Evolutionary conservation across 805 yeast genomes (phyloP), one percentile per base, ranked within the genome.

Genomic region (Limtongia smithiae): DNA sequence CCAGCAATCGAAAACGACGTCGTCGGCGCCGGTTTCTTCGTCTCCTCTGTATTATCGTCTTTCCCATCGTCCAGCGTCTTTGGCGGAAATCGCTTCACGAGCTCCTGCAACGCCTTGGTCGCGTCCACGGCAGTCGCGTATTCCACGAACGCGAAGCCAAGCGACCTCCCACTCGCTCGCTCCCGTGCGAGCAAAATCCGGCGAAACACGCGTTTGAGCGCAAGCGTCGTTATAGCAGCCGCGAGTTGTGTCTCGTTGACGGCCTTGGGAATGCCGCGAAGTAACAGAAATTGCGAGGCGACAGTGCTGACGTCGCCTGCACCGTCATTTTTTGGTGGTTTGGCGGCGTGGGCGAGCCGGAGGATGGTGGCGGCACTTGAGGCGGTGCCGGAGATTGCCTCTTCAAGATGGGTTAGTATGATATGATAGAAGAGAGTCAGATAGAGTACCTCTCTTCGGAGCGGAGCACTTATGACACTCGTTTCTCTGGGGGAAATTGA

Each of bases 111-210:
- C n/a, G 34, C 56, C n/a, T 34, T 22, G n/a, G 40, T 43, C 22
- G 44, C 43, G 11, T 44, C 57, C 8, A 38, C 47, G 17, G 50
- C 53, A 15, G 49, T 28, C 17, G 41, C 39, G 42, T 25, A 54
- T 28, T 54, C 58, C 6, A 52, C 48, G 15, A 54, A 54, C 36
- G 47, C 58, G 34, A 54, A 54, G 2, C 58, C 48, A 32, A 24
- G 15, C 18, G 53, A 47, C 17, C n/a, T 30, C 20, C 37, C 27
- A 11, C 45, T 11, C 3, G 14, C 38, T 30, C 51, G 50, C 15
- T 54, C 53, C 12, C 57, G 49, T 7, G 36, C 48, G n/a, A 54
- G 50, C 14, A 54, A 31, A 21, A 51, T 30, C 3, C 58, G 46
- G 7, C 55, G 38, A 18, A 33, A 45, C 4, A 37, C 28, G 14